A percentile compares a stretch with the other conserved stretches of the same genome.
Evolutionary conservation across 371 early-diverging fungal genomes (phyloP).

Genomic region (Mucor sp.): DNA sequence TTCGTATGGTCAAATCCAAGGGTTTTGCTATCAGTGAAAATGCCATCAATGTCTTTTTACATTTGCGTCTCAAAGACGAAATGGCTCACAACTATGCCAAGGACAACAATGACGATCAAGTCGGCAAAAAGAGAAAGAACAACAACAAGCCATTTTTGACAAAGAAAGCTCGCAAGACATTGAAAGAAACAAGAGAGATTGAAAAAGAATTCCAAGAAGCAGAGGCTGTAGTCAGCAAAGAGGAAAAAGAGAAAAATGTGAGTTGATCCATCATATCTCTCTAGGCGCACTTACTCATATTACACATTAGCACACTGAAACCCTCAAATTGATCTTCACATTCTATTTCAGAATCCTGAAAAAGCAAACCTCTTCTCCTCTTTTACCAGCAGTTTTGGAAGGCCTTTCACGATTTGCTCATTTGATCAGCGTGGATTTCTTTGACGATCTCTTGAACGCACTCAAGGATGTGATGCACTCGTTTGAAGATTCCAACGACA

Average conservation of each 20-base stretch:
- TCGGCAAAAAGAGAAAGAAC: slow-evolving; percentile 45
- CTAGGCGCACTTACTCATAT: neutral
- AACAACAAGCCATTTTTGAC: slow-evolving; percentile 73
- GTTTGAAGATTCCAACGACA: slow-evolving; percentile 37
- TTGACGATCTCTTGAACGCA: slow-evolving; percentile 82
- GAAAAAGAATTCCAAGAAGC: slow-evolving; percentile 84
- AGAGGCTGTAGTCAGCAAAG: slow-evolving; percentile 76
- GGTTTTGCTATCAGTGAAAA: slow-evolving; percentile 75
- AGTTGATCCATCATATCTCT: slow-evolving; percentile 6
- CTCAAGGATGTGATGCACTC: slow-evolving; percentile 78
- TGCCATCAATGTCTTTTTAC: slow-evolving; percentile 73
- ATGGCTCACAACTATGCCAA: slow-evolving; percentile 47
- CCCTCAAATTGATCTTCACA: slow-evolving; percentile 88
- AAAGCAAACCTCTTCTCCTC: slow-evolving; percentile 71
- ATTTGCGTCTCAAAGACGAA: slow-evolving; percentile 81
- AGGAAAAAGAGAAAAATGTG: slow-evolving; percentile 72
- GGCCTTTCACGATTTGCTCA: slow-evolving; percentile 92
- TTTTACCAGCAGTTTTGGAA: slow-evolving; percentile 86
- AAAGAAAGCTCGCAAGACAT: slow-evolving; percentile 73
- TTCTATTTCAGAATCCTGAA: slow-evolving; percentile 94
- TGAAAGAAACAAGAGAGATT: slow-evolving; percentile 73
- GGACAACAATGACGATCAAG: slow-evolving; percentile 44
- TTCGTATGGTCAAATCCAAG: slow-evolving; percentile 82
- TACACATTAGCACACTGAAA: slow-evolving; percentile 76
- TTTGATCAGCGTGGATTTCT: slow-evolving; percentile 93